A percentile compares a stretch with the other conserved stretches of the same genome.
These are phyloP conservation scores for Gigaspora rosea DNA, from an alignment of 192 early-diverging fungal species.

Conservation along the genomic window DNA sequence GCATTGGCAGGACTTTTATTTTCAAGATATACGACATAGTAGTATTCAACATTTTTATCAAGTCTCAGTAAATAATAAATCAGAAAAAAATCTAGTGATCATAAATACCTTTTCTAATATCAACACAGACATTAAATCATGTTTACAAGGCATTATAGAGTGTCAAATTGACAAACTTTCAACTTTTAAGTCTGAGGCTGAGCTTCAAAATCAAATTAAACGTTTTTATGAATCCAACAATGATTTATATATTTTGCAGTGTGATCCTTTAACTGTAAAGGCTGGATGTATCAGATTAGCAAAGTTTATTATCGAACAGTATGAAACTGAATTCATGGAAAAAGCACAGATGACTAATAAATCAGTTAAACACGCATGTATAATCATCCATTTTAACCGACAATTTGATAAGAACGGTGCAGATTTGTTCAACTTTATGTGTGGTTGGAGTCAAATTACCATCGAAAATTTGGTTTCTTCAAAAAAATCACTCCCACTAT, in stretches of 20 bases:
- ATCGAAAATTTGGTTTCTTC: no score
- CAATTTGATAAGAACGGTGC: no score
- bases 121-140: slow-evolving; percentile 2
- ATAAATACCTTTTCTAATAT: slow-evolving; percentile 29
- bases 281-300: slow-evolving; percentile 14
- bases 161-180: slow-evolving; percentile 15
- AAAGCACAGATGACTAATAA: no score
- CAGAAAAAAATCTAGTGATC: background rate
- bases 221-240: slow-evolving; percentile 6
- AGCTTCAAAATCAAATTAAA: background rate
- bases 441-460: no score
- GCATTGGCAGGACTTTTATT: slow-evolving; percentile 21
- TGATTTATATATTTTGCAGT: slow-evolving; percentile 10
- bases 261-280: background rate
- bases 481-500: no score
- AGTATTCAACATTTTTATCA: background rate
- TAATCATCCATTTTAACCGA: no score
- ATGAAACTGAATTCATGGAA: background rate
- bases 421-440: no score
- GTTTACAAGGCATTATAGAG: background rate
- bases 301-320: slow-evolving; percentile 17
- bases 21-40: slow-evolving; percentile 10
- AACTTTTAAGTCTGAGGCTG: slow-evolving; percentile 14
- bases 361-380: no score
- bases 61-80: background rate